Base-by-base conservation (phyloP, 768 basidiomycete genomes). In the Leccinum disarticulatum region DNA sequence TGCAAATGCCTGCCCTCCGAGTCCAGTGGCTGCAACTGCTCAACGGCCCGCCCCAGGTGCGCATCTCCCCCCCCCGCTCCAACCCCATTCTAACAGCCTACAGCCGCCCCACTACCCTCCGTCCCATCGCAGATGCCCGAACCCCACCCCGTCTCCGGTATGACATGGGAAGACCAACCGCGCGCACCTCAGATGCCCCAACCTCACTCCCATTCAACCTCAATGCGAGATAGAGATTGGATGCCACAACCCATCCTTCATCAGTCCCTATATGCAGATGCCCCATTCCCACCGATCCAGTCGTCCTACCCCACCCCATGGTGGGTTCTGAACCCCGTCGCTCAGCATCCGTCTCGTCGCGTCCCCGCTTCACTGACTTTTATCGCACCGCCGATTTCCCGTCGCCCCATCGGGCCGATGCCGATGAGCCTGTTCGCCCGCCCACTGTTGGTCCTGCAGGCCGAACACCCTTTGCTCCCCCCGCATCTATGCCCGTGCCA, bases 281-380 rank as follows among this genome's bases (percentile, higher is more conserved):
- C 69, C 68, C 8, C 58, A 1, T 61, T 38, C 41, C 50, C 19
- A 6, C 60, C 15, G 38, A 59, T 0, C 61, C 68, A 4, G 65
- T 65, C 56, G 70, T 60, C 52, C 72, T 64, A 28, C 66, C 65
- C 30, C 69, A 64, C 8, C 68, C 72, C 52, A 5, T 61, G 41
- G 3, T 61, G 41, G 4, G 10, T 22, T 60, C 50, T 15, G 57
- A 70, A 25, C 54, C 55, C 11, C 60, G 47, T 19, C 66, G 55
- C 9, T 3, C n/a, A 11, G 6, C 56, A 19, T 46, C 59, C 36
- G 70, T 52, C 36, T 61, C 64, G 6, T 15, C 17, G 15, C 70
- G 72, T 11, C 56, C 57, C 14, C 68, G 71, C 13, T 74, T 74
- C 41, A 74, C 62, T 4, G 66, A 67, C 33, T 73, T 73, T 55